Base-by-base conservation (phyloP, 352 stramenopile species). In the Phytophthora nicotianae region DNA sequence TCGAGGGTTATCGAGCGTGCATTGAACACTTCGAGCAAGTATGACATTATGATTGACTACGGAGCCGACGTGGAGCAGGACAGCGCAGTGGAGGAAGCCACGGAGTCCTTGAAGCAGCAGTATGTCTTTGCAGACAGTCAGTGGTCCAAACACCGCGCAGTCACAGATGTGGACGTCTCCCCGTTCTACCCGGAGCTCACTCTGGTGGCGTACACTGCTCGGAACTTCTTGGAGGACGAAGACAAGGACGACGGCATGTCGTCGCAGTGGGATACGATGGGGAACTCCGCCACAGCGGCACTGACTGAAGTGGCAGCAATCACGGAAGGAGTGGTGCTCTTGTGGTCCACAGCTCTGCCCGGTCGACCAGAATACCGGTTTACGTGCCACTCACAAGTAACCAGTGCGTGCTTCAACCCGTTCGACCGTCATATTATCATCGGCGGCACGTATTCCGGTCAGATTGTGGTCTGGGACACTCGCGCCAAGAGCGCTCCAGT, bases 401-500 rank as follows among this genome's bases (percentile, higher is more conserved):
- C 85, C 14, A 91, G 81, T 32, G 87, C 87, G 4, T 93, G 85
- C 63, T 96, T 96, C 67, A 91, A 92, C 51, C 87, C 87, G 26
- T 96, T 93, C 41, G 87, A 96, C 50, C 85, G 87, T 20, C 82
- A 96, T 62, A 62, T 96, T 63, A 81, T 96, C 59, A 83, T 96
- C 41, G 87, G 87, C 26, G 87, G 85, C 11, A 96, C 87, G 23
- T 96, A 96, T 62, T 91, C 87, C 32, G 87, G 87, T 7, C 87
- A 96, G 41, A 84, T 95, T 47, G 88, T 96, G 37, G 68, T 95
- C 24, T 96, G 88, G 88, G 88, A 96, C 40, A 92, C 86, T 0
- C 82, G 88, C 32, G 87, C 88, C 3, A 96, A 94, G 69, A 75
- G 65, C 11, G 77, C 83, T 11, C 88, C 88, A 0, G 87, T 96